Conservation (phyloP, 1,284 basidiomycete genomes). For the Leccinum insolens region DNA sequence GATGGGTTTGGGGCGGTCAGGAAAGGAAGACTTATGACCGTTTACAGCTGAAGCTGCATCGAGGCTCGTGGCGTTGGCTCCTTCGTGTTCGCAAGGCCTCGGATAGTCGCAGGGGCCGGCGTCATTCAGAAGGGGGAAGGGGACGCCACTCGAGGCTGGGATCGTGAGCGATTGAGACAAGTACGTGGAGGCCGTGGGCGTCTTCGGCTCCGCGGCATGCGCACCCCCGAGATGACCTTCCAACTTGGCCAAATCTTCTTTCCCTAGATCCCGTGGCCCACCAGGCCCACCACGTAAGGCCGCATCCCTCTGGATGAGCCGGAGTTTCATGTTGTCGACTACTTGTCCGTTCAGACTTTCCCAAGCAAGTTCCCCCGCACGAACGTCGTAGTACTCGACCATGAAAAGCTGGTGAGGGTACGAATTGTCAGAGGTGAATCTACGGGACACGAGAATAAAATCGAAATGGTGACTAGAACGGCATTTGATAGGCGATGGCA, state of each 20-base stretch:
- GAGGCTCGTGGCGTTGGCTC: constrained; percentile 11
- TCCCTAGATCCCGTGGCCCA: constrained; percentile 29
- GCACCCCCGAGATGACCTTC: constrained; percentile 36
- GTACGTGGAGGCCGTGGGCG: constrained; percentile 38
- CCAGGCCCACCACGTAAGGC: constrained; percentile 22
- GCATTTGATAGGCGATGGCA: constrained; percentile 5
- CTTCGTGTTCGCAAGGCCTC: constrained; percentile 29
- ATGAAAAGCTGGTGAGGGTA: constrained; percentile 43
- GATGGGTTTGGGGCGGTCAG: constrained; percentile 25
- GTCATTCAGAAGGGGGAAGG: constrained; percentile 38
- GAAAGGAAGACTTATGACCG: constrained; percentile 14
- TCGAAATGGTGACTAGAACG: constrained; percentile 7
- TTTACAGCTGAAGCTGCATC: constrained; percentile 18
- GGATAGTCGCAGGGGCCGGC: constrained; percentile 24
- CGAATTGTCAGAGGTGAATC: constrained; percentile 23
- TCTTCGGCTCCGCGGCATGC: constrained; percentile 40
- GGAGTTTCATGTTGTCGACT: constrained; percentile 48
- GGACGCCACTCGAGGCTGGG: constrained; percentile 26
- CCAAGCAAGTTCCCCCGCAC: constrained; percentile 52
- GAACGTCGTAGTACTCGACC: constrained; percentile 66
- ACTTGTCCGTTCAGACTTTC: constrained; percentile 41
- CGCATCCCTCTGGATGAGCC: constrained; percentile 24
- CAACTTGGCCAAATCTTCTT: constrained; percentile 32
- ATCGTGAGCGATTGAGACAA: constrained; percentile 36
- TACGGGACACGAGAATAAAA: constrained; percentile 6